Percentiles rank a stretch among this genome's conserved stretches.
phyloP scores from a whole-genome alignment of 371 early-diverging fungal genomes.

The Mucor sp. region DNA sequence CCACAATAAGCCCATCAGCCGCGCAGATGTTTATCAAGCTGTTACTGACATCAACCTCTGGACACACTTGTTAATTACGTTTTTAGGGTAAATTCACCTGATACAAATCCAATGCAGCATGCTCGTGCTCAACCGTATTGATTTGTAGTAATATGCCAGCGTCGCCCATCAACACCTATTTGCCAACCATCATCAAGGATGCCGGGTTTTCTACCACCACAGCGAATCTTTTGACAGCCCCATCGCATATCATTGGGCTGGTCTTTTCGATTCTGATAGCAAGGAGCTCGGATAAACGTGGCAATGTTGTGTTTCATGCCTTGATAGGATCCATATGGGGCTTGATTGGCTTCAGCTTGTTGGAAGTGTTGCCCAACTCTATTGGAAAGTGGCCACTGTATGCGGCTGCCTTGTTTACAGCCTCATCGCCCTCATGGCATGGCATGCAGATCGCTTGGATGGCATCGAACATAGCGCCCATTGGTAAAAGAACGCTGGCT shows the following conservation, averaged over 20 bases:
- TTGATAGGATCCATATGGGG: conserved; percentile 40
- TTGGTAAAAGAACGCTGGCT: conserved; percentile 26
- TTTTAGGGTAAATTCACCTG: conserved; percentile 27
- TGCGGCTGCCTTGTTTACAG: conserved; percentile 13
- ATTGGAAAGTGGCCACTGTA: conserved; percentile 43
- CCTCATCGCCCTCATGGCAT: conserved; percentile 45
- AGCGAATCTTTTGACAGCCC: conserved; percentile 56
- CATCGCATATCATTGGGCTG: conserved; percentile 44
- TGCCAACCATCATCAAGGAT: conserved; percentile 54
- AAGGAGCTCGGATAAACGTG: conserved; percentile 40
- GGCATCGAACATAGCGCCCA: conserved; percentile 27
- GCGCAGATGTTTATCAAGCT: conserved; percentile 29
- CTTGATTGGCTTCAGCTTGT: conserved; percentile 38
- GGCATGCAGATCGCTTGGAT: conserved; percentile 43
- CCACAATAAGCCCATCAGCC: conserved; percentile 25
- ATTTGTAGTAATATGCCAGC: conserved; percentile 34
- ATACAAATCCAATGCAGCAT: conserved; percentile 21
- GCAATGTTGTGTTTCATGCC: conserved; percentile 50
- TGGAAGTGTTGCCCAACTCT: conserved; percentile 41
- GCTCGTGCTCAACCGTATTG: conserved; percentile 4
- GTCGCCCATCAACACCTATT: conserved; percentile 47
- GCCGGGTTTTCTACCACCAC: conserved; percentile 52
- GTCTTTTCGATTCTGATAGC: conserved; percentile 46
- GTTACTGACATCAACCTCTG: conserved; percentile 47
- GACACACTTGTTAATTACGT: conserved; percentile 44